These are phyloP conservation scores for Sarocladium strictum DNA, from an alignment of 2,329 filamentous ascomycete genomes.

Conservation along the genomic window DNA sequence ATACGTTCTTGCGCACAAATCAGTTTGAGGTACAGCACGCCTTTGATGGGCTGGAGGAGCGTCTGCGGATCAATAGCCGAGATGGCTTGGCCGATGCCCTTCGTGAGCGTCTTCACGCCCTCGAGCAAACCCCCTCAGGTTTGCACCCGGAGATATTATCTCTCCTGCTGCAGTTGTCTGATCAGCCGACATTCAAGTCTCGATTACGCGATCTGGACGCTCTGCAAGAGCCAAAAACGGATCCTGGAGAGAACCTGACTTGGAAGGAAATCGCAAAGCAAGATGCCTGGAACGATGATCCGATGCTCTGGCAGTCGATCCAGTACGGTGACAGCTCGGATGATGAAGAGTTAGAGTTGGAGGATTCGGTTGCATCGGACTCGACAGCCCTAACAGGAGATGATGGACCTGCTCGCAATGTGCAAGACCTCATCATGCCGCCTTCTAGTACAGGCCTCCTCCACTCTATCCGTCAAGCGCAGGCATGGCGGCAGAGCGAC, in stretches of 20 bases:
- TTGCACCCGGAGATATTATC: slow-evolving; percentile 77
- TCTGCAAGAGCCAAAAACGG: slow-evolving; percentile 37
- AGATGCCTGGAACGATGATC: slow-evolving; percentile 59
- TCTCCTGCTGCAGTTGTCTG: slow-evolving; percentile 73
- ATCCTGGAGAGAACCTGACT: slow-evolving; percentile 46
- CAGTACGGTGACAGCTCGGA: slow-evolving; percentile 64
- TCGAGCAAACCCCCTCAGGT: slow-evolving; percentile 34
- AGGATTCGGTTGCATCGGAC: slow-evolving; percentile 33
- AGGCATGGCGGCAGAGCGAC: slow-evolving; percentile 24
- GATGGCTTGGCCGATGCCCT: slow-evolving; percentile 75
- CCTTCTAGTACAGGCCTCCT: slow-evolving; percentile 26
- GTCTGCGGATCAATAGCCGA: slow-evolving; percentile 73
- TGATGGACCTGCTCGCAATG: slow-evolving; percentile 11
- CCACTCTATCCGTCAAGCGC: slow-evolving; percentile 24
- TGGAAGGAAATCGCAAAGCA: slow-evolving; percentile 78
- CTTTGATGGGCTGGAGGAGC: slow-evolving; percentile 73
- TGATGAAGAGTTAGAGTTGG: slow-evolving; percentile 25
- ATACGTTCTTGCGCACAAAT: slow-evolving; percentile 61
- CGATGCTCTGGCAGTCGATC: slow-evolving; percentile 64
- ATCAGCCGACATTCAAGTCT: slow-evolving; percentile 69
- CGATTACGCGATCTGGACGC: slow-evolving; percentile 56
- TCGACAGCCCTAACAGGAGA: slow-evolving; percentile 24
- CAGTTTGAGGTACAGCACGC: slow-evolving; percentile 65
- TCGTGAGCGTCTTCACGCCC: slow-evolving; percentile 31
- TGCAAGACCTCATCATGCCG: slow-evolving; percentile 25